phyloP scores from a whole-genome alignment of 2,329 filamentous ascomycete species.

The Exophiala xenobiotica region DNA sequence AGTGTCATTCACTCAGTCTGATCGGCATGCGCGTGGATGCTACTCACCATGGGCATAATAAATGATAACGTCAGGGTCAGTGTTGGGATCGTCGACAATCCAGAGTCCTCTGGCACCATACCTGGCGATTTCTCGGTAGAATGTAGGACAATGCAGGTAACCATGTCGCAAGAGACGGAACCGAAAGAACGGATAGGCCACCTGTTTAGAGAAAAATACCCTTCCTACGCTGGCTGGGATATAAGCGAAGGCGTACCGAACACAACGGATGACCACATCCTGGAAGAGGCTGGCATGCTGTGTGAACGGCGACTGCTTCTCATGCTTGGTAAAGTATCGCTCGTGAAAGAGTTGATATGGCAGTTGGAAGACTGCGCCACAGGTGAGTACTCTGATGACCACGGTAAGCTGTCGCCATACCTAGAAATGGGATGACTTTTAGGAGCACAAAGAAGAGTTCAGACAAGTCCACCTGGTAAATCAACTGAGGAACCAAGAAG shows the following conservation, averaged over 20 bases:
- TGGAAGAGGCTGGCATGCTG: constrained; percentile 70
- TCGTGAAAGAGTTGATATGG: constrained; percentile 61
- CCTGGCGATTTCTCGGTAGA: constrained; percentile 61
- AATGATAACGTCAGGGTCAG: constrained; percentile 69
- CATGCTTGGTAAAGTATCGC: constrained; percentile 50
- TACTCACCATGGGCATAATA: constrained; percentile 74
- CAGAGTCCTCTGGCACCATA: constrained; percentile 64
- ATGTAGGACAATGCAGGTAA: constrained; percentile 59
- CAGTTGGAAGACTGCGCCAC: constrained; percentile 45
- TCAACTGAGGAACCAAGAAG: constrained; percentile 69
- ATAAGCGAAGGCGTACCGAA: constrained; percentile 73
- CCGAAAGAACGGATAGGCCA: constrained; percentile 70
- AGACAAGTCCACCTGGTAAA: constrained; percentile 65
- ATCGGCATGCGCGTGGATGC: too few species aligned
- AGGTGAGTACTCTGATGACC: too few species aligned
- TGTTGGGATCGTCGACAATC: constrained; percentile 61
- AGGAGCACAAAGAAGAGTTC: constrained; percentile 55
- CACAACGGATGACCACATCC: constrained; percentile 72
- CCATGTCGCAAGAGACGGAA: constrained; percentile 77
- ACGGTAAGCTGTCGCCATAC: constrained; percentile 49
- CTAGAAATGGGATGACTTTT: constrained; percentile 66
- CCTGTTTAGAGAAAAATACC: constrained; percentile 74
- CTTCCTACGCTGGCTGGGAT: constrained; percentile 67
- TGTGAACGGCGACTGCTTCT: constrained; percentile 61
- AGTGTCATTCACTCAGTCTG: constrained; percentile 14